Conservation (phyloP, 805 yeast genomes). For the Schizosaccharomyces cryophilus region DNA sequence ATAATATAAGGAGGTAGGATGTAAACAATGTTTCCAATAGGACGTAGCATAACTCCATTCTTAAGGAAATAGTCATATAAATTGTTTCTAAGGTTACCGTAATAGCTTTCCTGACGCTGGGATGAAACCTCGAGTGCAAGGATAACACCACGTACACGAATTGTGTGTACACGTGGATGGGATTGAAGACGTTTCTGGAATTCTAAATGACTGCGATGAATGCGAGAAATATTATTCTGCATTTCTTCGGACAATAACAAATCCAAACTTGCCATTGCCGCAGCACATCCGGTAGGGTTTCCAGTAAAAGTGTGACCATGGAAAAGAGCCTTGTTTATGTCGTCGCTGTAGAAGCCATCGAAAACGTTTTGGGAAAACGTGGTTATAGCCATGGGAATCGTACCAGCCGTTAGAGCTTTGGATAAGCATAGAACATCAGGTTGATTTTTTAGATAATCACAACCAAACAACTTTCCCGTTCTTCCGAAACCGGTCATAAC, state of each 20-base stretch:
- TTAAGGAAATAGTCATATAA: no score
- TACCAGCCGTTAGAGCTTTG: conserved; percentile 11
- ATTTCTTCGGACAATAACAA: conserved; percentile 6
- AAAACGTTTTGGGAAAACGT: conserved; percentile 10
- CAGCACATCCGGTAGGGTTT: conserved; percentile 11
- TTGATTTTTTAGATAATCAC: conserved; percentile 6
- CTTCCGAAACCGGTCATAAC: conserved; percentile 12
- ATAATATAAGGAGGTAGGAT: conserved; percentile 6
- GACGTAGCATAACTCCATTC: background rate
- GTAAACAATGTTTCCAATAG: conserved; percentile 11
- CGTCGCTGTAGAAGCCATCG: conserved; percentile 8
- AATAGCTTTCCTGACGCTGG: conserved; percentile 7
- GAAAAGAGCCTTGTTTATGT: conserved; percentile 10
- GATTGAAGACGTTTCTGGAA: conserved; percentile 7
- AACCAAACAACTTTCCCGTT: conserved; percentile 8
- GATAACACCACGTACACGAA: conserved; percentile 1
- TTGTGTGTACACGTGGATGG: conserved; percentile 7
- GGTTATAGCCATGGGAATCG: conserved; percentile 10
- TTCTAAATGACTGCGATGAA: conserved; percentile 9
- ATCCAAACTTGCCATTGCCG: conserved; percentile 8
- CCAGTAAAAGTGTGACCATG: conserved; percentile 13
- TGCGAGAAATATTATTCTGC: conserved; percentile 9
- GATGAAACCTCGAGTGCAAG: background rate
- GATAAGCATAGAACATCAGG: conserved; percentile 12
- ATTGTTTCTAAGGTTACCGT: conserved; percentile 7